Evolutionary conservation across 1,284 basidiomycete species (phyloP).

Genomic region (Inonotus obliquus): DNA sequence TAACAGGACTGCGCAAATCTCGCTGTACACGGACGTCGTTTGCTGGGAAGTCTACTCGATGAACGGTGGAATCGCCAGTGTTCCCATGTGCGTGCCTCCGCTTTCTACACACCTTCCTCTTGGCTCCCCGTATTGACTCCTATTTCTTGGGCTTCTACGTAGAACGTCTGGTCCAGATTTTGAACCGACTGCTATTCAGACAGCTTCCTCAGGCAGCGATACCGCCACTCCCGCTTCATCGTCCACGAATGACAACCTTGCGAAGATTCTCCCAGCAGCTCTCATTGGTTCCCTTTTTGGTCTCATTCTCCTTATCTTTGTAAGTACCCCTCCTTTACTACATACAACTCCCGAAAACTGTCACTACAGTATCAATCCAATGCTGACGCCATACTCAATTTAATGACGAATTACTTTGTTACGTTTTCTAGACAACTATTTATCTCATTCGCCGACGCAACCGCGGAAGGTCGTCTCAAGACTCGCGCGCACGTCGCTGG

Average conservation of each 20-base stretch:
- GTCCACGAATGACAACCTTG: slow-evolving; percentile 7
- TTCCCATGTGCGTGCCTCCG: slow-evolving; percentile 5
- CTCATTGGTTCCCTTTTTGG: slow-evolving; percentile 16
- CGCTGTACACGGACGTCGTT: slow-evolving; percentile 4
- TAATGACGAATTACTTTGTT: neutral
- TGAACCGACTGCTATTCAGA: neutral
- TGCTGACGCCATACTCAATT: neutral
- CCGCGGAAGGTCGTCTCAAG: slow-evolving; percentile 1
- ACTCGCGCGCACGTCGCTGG: slow-evolving; percentile 16
- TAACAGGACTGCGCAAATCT: neutral
- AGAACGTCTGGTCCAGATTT: slow-evolving; percentile 1
- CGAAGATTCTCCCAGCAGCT: slow-evolving; percentile 11
- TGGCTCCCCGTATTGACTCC: neutral
- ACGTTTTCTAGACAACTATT: slow-evolving; percentile 2
- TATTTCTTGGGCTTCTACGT: neutral
- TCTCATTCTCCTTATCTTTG: slow-evolving; percentile 7
- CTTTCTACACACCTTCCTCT: neutral
- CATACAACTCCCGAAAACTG: neutral
- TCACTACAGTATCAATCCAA: neutral
- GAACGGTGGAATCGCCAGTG: slow-evolving; percentile 5
- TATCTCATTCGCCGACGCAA: slow-evolving; percentile 14
- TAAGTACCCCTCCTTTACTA: neutral
- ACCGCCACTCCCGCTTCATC: neutral
- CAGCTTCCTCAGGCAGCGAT: neutral
- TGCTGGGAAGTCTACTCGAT: slow-evolving; percentile 12